Percentiles rank a stretch among this genome's conserved stretches.
These are phyloP conservation scores for Rhodotorula mucilaginosa DNA, from an alignment of 1,284 basidiomycete species.

Conservation along the genomic window DNA sequence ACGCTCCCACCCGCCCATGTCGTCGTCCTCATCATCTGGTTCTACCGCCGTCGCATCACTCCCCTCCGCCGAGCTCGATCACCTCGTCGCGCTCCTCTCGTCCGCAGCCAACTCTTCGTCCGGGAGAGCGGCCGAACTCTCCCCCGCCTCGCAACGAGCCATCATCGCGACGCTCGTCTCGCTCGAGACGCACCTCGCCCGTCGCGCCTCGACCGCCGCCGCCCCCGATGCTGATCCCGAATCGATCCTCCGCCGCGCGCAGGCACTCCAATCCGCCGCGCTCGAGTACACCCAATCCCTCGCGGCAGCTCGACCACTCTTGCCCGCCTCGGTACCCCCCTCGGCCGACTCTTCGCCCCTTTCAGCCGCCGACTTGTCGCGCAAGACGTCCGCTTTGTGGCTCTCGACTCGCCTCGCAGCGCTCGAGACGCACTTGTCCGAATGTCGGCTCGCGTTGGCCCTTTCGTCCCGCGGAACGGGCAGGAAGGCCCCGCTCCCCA, in stretches of 20 bases:
- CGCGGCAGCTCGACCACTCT: conserved; percentile 5
- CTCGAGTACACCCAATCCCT: conserved; percentile 16
- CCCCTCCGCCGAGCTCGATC: conserved; percentile 18
- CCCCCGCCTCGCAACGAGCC: conserved; percentile 28
- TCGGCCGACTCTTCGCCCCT: not conserved
- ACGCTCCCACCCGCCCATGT: conserved; percentile 26
- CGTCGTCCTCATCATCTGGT: not conserved
- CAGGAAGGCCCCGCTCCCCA: not conserved
- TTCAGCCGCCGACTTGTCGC: not conserved
- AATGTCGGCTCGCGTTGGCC: conserved; percentile 31
- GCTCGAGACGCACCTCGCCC: conserved; percentile 37
- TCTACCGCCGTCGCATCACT: not conserved
- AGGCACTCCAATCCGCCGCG: conserved; percentile 19
- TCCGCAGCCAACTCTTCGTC: not conserved
- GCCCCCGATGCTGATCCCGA: not conserved
- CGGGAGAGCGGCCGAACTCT: not conserved
- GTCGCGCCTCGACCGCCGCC: conserved; percentile 9
- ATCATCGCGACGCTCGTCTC: conserved; percentile 31
- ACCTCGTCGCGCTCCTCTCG: conserved; percentile 25
- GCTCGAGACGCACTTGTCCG: conserved; percentile 35
- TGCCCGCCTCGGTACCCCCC: not conserved
- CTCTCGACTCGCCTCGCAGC: conserved; percentile 27
- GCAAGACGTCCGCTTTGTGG: conserved; percentile 4
- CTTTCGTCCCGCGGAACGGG: conserved; percentile 7
- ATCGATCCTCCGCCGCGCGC: conserved; percentile 10